Evolutionary conservation across 2,329 filamentous ascomycete genomes (phyloP), one percentile per base, ranked within the genome.

Genomic region (Xylariaceae sp.): DNA sequence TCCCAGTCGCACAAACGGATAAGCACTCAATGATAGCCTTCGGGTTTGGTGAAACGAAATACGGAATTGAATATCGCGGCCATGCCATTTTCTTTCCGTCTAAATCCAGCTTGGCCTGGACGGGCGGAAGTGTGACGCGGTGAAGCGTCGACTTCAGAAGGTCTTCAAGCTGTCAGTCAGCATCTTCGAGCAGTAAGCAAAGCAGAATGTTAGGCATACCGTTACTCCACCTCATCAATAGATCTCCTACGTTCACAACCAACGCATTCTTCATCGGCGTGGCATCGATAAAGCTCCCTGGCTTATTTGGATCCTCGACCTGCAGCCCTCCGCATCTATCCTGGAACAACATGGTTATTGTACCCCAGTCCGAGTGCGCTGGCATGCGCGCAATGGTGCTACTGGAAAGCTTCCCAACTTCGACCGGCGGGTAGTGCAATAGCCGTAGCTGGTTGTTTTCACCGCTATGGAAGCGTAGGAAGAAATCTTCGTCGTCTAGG

Each of bases 401-500:
- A 42, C 72, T 75, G 26, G 75, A 72, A 19, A 83, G 66, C 37
- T 73, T 74, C 29, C 72, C 71, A 4, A 75, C 75, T 21, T 76
- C 72, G 3, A 82, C 72, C 2, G 77, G 71, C 0, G 81, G 80
- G 57, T 85, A 88, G 66, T 88, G 84, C 16, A 87, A 71, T 21
- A 89, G 69, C 1, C 86, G 78, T 9, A 88, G 73, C 57, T 87
- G 84, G 59, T 85, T 84, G 61, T 85, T 80, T 54, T 80, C 75
- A 0, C 80, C 79, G 32, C 76, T 78, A 68, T 87, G 84, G 44
- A 80, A 76, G 19, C 69, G 67, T 2, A 77, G 60, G n/a, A 82
- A 68, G 58, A 77, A 73, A 10, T 75, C 70, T 48, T 78, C 74
- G 48, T 79, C 73, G 0, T 75, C 71, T 2, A 84, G 69, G 2